Conservation (phyloP, 2,329 filamentous ascomycete genomes). For the Coniochaeta pulveracea region DNA sequence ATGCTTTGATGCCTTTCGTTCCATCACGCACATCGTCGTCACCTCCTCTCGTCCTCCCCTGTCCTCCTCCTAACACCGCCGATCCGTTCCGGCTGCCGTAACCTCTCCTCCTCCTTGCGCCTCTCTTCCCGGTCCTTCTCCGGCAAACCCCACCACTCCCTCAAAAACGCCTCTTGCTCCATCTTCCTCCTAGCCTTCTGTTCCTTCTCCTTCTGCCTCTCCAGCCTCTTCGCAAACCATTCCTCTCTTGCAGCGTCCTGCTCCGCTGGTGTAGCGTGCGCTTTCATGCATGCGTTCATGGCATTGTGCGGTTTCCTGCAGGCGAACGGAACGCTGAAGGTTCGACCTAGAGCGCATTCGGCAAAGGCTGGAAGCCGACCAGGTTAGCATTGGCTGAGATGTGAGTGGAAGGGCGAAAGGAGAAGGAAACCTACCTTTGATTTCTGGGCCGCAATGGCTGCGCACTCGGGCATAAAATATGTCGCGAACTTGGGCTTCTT, state of each 20-base stretch:
- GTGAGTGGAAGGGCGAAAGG: neutral
- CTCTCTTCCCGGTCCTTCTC: slow-evolving; percentile 40
- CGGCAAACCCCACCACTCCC: slow-evolving; percentile 57
- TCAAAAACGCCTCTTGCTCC: slow-evolving; percentile 53
- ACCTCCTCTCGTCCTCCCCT: slow-evolving; percentile 4
- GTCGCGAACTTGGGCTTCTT: slow-evolving; percentile 73
- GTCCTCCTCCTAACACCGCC: slow-evolving; percentile 34
- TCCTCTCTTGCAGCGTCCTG: slow-evolving; percentile 84
- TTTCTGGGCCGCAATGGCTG: slow-evolving; percentile 62
- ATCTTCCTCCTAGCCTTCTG: slow-evolving; percentile 46
- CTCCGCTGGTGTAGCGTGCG: slow-evolving; percentile 72
- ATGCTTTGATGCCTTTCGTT: neutral
- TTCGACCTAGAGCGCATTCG: slow-evolving; percentile 75
- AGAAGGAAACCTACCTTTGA: slow-evolving; percentile 47
- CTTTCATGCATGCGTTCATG: slow-evolving; percentile 93
- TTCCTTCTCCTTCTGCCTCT: slow-evolving; percentile 58
- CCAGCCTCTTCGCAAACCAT: slow-evolving; percentile 74
- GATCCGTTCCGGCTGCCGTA: slow-evolving; percentile 38
- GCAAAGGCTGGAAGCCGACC: slow-evolving; percentile 59
- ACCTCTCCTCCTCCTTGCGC: slow-evolving; percentile 41
- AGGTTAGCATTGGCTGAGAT: slow-evolving; percentile 1
- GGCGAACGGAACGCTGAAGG: slow-evolving; percentile 76
- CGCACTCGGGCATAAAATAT: slow-evolving; percentile 74
- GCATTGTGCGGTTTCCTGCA: slow-evolving; percentile 68
- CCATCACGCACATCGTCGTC: neutral